phyloP scores from a whole-genome alignment of 2,329 filamentous ascomycete genomes.

The Huntiella abstrusa region DNA sequence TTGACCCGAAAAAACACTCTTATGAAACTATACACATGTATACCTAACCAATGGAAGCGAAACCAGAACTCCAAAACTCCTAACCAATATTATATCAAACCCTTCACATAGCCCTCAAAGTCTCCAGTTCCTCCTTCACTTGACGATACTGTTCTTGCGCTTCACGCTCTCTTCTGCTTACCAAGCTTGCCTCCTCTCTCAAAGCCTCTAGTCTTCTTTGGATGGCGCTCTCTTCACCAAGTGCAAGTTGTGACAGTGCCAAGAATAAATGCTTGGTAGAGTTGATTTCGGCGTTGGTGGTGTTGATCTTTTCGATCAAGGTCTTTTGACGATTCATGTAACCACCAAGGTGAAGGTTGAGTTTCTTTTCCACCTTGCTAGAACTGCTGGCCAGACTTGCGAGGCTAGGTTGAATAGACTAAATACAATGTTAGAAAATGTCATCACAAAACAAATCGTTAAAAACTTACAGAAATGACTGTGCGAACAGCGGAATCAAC shows the following conservation, averaged over 20 bases:
- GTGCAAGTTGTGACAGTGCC: slow-evolving; percentile 55
- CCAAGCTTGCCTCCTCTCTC: slow-evolving; percentile 64
- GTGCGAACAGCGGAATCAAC: slow-evolving; percentile 42
- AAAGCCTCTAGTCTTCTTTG: slow-evolving; percentile 51
- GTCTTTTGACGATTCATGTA: slow-evolving; percentile 75
- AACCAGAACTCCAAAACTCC: slow-evolving; percentile 1
- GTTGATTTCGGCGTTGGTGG: slow-evolving; percentile 55
- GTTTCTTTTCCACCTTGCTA: slow-evolving; percentile 83
- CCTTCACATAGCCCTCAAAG: slow-evolving; percentile 22
- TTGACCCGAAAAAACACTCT: neutral
- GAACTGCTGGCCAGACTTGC: slow-evolving; percentile 57
- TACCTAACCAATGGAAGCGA: neutral
- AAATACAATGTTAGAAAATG: slow-evolving; percentile 4
- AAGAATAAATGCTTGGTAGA: slow-evolving; percentile 55
- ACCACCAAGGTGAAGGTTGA: slow-evolving; percentile 70
- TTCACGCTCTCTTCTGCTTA: slow-evolving; percentile 69
- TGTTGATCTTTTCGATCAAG: slow-evolving; percentile 58
- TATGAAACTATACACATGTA: neutral
- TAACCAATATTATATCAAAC: neutral
- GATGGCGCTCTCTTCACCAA: slow-evolving; percentile 63
- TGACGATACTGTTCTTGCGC: slow-evolving; percentile 71
- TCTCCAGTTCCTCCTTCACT: slow-evolving; percentile 59
- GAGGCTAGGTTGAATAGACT: slow-evolving; percentile 56
- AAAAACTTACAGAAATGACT: slow-evolving; percentile 50
- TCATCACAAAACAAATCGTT: too few species aligned